Evolutionary conservation across 805 yeast genomes (phyloP), one percentile per base, ranked within the genome.

Genomic region (Starmerella floricola): DNA sequence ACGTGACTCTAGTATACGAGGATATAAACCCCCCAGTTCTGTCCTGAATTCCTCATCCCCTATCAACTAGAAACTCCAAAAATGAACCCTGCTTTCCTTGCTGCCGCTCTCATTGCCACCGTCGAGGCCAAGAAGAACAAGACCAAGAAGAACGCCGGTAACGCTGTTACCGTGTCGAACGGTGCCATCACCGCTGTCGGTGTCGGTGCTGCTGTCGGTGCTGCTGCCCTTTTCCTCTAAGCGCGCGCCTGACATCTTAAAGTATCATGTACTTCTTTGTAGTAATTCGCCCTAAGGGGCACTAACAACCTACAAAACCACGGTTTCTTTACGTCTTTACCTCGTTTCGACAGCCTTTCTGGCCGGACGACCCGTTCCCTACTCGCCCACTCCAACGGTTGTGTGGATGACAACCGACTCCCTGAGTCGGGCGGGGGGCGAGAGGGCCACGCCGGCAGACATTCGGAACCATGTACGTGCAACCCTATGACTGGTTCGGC

Each of bases 1-100:
- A 31, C 34, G 34, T 31, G 34, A 31, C 16, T 5, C n/a, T 8
- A 12, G 30, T 8, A 23, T 8, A 23, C 26, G 10, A 23, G 26
- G 10, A 23, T 23, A 23, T 23, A 23, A 8, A 23, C 10, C 26
- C 10, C 26, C 26, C 26, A 23, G 16, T 18, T 31, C 34, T 4
- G 13, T 10, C 6, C 19, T 8, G 15, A 6, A 10, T 16, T 16
- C 34, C 16, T 31, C 12, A 5, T 31, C 15, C 13, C 10, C 10
- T 10, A 31, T 17, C 34, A 8, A 16, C 19, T 16, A 5, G 26
- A 23, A n/a, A 21, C 8, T 19, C 26, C 6, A 8, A 33, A 17
- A 30, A 46, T 42, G 46, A 38, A 39, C 40, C 64, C 67, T 30
- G 79, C 79, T 40, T 69, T 71, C 73, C 76, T 76, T 32, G 75